A percentile compares a stretch with the other conserved stretches of the same genome.
Conservation (phyloP, 1,284 basidiomycete species). For the Cutaneotrichosporon sp. region DNA sequence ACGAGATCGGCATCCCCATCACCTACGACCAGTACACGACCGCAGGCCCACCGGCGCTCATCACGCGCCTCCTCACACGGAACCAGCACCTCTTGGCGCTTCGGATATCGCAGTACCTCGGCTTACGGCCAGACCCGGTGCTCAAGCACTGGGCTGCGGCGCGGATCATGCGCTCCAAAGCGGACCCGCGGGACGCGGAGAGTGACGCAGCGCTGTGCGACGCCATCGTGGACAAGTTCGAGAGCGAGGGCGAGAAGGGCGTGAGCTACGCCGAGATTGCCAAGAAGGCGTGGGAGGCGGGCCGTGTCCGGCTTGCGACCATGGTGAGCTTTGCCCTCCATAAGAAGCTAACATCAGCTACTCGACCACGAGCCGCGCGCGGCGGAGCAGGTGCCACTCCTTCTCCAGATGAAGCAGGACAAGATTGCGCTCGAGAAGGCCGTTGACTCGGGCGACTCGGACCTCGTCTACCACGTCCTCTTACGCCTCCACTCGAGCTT, state of each 20-base stretch:
- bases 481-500: slow-evolving; percentile 80
- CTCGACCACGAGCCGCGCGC: slow-evolving; percentile 86
- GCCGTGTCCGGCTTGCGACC: slow-evolving; percentile 80
- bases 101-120: slow-evolving; percentile 82
- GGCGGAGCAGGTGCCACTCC: slow-evolving; percentile 88
- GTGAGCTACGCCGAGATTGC: slow-evolving; percentile 97
- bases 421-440: slow-evolving; percentile 84
- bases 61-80: slow-evolving; percentile 79
- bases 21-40: slow-evolving; percentile 87
- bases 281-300: slow-evolving; percentile 88
- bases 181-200: slow-evolving; percentile 55
- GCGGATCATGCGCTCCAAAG: slow-evolving; percentile 76
- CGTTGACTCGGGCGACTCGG: slow-evolving; percentile 91
- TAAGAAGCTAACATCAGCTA: slow-evolving; percentile 59
- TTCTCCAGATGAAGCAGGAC: slow-evolving; percentile 94
- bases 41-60: slow-evolving; percentile 72
- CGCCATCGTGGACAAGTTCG: slow-evolving; percentile 86
- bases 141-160: slow-evolving; percentile 95
- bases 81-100: slow-evolving; percentile 90
- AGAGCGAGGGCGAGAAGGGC: slow-evolving; percentile 56
- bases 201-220: slow-evolving; percentile 77
- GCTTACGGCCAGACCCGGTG: slow-evolving; percentile 79
- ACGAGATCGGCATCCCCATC: slow-evolving; percentile 89
- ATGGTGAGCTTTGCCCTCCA: slow-evolving; percentile 60
- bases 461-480: slow-evolving; percentile 90